These are phyloP conservation scores for Arbutus unedo DNA, from an alignment of 148 eudicot genomes.

Conservation along the genomic window DNA sequence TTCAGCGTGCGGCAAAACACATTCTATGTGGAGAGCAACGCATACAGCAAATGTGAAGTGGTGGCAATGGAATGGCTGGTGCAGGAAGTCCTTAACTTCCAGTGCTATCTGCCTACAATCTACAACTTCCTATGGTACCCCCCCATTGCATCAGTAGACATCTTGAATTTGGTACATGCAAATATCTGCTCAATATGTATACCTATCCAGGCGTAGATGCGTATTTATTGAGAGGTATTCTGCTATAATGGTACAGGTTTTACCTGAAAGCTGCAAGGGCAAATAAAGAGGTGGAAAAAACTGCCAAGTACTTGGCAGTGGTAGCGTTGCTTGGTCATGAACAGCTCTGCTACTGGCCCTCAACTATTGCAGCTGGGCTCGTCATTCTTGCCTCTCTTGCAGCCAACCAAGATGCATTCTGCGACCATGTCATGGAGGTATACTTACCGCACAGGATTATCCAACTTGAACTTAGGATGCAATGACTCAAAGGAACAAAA, in stretches of 20 bases:
- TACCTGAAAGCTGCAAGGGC: conserved; percentile 87
- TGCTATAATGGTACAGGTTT: conserved; percentile 51
- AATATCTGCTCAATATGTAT: background rate
- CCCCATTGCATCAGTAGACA: background rate
- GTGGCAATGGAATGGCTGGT: conserved; percentile 99
- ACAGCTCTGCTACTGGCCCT: conserved; percentile 85
- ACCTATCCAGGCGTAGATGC: background rate
- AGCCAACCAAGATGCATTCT: conserved; percentile 46
- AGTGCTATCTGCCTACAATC: conserved; percentile 74
- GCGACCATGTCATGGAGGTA: conserved; percentile 66
- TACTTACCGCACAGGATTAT: background rate
- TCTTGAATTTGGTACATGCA: background rate
- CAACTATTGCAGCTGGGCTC: conserved; percentile 87
- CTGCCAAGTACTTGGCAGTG: conserved; percentile 57
- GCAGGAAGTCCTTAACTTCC: conserved; percentile 78
- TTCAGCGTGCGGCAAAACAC: conserved; percentile 62
- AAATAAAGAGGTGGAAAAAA: conserved; percentile 55
- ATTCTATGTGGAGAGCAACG: conserved; percentile 49
- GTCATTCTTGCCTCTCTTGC: conserved; percentile 68
- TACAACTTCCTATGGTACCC: conserved; percentile 85
- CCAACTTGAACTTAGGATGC: background rate
- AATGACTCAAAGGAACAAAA: no score
- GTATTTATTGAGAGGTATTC: background rate
- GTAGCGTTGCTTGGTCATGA: conserved; percentile 66
- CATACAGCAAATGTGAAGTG: conserved; percentile 72